Conservation (phyloP, 2,329 filamentous ascomycete species). For the Thielaviopsis populi region DNA sequence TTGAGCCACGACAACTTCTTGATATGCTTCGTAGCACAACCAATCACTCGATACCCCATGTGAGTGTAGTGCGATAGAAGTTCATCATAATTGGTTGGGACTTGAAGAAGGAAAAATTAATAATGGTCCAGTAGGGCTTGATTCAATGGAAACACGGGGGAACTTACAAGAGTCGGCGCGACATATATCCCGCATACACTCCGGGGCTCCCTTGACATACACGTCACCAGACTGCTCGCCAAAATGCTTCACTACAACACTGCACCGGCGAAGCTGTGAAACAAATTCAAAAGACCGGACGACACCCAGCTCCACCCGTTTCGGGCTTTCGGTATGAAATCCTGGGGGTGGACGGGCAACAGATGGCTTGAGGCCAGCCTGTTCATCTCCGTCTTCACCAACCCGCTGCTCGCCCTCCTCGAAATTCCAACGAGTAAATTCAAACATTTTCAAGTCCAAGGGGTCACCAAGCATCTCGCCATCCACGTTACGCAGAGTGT, state of each 20-base stretch:
- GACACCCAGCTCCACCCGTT: constrained; percentile 60
- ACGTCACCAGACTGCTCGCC: constrained; percentile 71
- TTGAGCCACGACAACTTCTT: constrained; percentile 85
- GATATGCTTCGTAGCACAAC: constrained; percentile 79
- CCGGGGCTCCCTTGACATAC: constrained; percentile 91
- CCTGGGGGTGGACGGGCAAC: constrained; percentile 59
- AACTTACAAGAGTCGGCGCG: constrained; percentile 58
- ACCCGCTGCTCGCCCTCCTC: constrained; percentile 69
- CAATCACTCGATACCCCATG: constrained; percentile 90
- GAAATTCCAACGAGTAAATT: constrained; percentile 85
- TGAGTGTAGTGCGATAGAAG: constrained; percentile 84
- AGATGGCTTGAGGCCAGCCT: constrained; percentile 65
- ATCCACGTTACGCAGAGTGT: constrained; percentile 76
- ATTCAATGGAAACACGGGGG: background rate
- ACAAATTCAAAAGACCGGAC: constrained; percentile 89
- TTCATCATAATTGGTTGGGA: constrained; percentile 82
- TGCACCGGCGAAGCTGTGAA: constrained; percentile 79
- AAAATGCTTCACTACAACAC: constrained; percentile 81
- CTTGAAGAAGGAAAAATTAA: constrained; percentile 24
- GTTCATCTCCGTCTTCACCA: constrained; percentile 57
- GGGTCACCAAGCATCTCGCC: constrained; percentile 85
- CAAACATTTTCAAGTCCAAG: constrained; percentile 95
- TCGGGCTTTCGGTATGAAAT: background rate
- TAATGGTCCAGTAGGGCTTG: background rate
- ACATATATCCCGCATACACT: constrained; percentile 93